Conservation (phyloP, 2,329 filamentous ascomycete species). For the Canariomyces notabilis region DNA sequence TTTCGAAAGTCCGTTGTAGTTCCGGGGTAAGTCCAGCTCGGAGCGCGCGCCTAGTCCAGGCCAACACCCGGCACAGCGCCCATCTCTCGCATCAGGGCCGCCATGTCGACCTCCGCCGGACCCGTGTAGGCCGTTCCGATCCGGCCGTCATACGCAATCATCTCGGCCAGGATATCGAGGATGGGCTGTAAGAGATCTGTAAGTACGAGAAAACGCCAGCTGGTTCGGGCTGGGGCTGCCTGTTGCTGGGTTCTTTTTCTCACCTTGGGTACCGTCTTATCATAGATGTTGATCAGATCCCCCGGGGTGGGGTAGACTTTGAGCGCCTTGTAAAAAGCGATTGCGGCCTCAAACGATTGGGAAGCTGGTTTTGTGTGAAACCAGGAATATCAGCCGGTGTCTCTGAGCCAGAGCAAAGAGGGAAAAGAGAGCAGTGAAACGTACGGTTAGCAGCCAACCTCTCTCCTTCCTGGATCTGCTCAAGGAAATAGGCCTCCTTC, state of each 20-base stretch:
- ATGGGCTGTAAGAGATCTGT: constrained; percentile 57
- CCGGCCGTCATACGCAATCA: constrained; percentile 88
- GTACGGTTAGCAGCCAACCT: constrained; percentile 74
- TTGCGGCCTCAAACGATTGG: constrained; percentile 73
- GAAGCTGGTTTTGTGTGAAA: constrained; percentile 57
- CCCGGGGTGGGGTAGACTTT: constrained; percentile 95
- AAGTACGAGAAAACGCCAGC: neutral
- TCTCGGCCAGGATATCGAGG: constrained; percentile 92
- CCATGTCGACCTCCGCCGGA: constrained; percentile 23
- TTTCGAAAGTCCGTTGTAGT: too few species aligned
- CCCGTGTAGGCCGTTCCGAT: constrained; percentile 42
- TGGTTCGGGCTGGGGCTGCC: too few species aligned
- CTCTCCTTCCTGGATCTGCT: constrained; percentile 88
- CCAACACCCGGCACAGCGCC: constrained; percentile 39
- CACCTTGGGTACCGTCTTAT: constrained; percentile 97
- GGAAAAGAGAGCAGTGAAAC: too few species aligned
- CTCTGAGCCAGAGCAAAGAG: too few species aligned
- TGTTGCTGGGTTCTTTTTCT: too few species aligned
- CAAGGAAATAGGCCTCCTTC: constrained; percentile 94
- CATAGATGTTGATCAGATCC: constrained; percentile 93
- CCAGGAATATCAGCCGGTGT: too few species aligned
- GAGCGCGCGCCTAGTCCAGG: constrained; percentile 44
- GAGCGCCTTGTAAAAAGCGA: constrained; percentile 96
- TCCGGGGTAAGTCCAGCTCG: too few species aligned
- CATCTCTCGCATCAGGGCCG: constrained; percentile 27